A percentile compares a stretch with the other conserved stretches of the same genome.
Conservation (phyloP, 306 rosid genomes). For the Dryas octopetala region DNA sequence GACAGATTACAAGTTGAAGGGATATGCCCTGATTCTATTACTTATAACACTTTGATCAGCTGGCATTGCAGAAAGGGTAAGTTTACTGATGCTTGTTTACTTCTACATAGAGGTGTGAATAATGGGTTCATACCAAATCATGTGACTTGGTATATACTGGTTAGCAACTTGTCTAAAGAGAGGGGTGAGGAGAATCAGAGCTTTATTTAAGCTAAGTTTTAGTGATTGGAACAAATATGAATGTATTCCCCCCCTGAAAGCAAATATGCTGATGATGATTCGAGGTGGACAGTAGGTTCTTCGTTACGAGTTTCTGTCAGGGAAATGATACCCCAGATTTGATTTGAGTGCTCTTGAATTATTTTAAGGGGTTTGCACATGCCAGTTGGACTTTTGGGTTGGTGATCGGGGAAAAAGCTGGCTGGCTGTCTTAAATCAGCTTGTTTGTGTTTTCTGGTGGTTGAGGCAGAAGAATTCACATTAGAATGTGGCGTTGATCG, state of each 20-base stretch:
- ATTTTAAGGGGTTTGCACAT: neutral
- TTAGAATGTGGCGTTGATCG: neutral
- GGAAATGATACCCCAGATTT: neutral
- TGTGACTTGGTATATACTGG: slow-evolving; percentile 73
- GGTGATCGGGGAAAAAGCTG: neutral
- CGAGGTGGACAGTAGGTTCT: neutral
- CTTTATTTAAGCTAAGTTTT: neutral
- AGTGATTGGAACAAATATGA: neutral
- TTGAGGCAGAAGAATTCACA: neutral
- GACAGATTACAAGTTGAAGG: slow-evolving; percentile 69
- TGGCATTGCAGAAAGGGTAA: slow-evolving; percentile 65
- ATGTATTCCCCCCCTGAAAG: neutral
- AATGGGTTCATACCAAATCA: slow-evolving; percentile 72
- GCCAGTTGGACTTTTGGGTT: neutral
- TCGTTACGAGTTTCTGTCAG: neutral
- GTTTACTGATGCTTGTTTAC: slow-evolving; percentile 59
- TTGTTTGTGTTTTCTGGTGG: neutral
- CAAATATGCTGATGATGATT: slow-evolving; percentile 4
- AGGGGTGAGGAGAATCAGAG: slow-evolving; percentile 27
- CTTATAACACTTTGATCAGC: slow-evolving; percentile 75
- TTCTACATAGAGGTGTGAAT: slow-evolving; percentile 62
- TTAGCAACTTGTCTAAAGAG: slow-evolving; percentile 45
- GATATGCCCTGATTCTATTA: slow-evolving; percentile 62
- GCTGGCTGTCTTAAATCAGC: slow-evolving; percentile 1
- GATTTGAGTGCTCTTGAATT: neutral